phyloP scores from a whole-genome alignment of 768 basidiomycete species.

The Psilocybe cubensis region DNA sequence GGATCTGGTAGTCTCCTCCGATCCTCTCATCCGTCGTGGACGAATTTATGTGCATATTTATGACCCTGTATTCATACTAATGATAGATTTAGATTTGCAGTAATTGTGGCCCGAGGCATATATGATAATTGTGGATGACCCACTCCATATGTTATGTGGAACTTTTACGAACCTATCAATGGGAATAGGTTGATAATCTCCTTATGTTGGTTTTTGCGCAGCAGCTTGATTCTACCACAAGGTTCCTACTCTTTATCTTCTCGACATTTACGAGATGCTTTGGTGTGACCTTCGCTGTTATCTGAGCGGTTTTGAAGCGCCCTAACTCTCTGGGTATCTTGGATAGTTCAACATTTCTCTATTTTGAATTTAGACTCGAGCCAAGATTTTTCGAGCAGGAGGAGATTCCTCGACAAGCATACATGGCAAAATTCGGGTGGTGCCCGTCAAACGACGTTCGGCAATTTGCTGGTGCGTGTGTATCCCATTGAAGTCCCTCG shows the following conservation, averaged over 20 bases:
- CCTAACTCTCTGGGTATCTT: background rate
- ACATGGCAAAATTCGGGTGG: background rate
- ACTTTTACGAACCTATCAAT: background rate
- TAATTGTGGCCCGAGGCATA: background rate
- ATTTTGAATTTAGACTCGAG: constrained; percentile 1
- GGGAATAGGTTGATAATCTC: background rate
- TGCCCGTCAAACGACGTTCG: background rate
- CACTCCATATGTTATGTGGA: background rate
- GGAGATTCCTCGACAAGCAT: background rate
- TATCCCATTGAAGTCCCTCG: background rate
- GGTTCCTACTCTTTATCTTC: background rate
- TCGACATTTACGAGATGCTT: background rate
- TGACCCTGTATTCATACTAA: background rate
- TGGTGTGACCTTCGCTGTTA: background rate
- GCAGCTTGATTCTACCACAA: background rate
- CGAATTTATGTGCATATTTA: constrained; percentile 8
- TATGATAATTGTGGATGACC: background rate
- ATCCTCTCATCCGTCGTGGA: background rate
- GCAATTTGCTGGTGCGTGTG: constrained; percentile 9
- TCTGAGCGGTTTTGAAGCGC: background rate
- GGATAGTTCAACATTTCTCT: background rate
- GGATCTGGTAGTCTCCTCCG: constrained; percentile 63
- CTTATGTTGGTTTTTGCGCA: background rate
- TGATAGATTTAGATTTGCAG: constrained; percentile 8
- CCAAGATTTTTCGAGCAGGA: background rate